Percentiles rank a stretch among this genome's conserved stretches.
phyloP scores from a whole-genome alignment of 202 grass and related monocot genomes.

The Carex arenaria region DNA sequence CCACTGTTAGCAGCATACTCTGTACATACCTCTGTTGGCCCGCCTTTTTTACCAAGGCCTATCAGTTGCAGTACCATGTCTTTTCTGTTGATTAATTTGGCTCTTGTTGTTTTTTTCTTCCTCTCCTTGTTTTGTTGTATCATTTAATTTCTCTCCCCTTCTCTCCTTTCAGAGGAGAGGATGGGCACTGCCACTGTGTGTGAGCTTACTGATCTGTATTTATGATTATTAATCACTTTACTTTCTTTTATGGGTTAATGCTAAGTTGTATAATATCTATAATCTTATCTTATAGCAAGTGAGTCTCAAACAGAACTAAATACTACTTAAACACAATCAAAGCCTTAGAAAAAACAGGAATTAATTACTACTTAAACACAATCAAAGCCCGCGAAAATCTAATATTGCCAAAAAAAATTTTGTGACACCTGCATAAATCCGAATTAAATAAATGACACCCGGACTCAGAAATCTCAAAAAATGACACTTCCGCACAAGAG shows the following conservation, averaged over 20 bases:
- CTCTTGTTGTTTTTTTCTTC: background rate
- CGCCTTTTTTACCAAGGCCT: conserved; percentile 41
- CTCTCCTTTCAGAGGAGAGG: background rate
- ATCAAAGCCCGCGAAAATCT: background rate
- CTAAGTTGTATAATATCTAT: background rate
- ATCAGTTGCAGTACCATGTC: conserved; percentile 40
- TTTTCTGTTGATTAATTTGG: conserved; percentile 17
- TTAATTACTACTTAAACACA: background rate
- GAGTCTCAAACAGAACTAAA: background rate
- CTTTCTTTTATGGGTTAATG: background rate
- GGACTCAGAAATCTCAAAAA: too few species aligned
- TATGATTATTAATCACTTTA: background rate
- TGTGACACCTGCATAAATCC: too few species aligned
- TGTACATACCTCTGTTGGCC: conserved; percentile 49
- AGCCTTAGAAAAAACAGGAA: background rate
- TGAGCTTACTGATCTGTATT: background rate
- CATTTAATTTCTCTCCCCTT: background rate
- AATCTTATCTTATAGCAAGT: too few species aligned
- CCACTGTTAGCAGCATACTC: conserved; percentile 37
- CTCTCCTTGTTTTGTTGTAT: background rate
- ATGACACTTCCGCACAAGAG: too few species aligned
- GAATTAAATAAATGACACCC: too few species aligned
- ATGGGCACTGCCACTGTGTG: background rate
- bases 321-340: background rate
- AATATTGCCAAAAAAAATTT: too few species aligned